These are phyloP conservation scores for Candida tunisiensis DNA, from an alignment of 1,139 yeast species.

Conservation along the genomic window DNA sequence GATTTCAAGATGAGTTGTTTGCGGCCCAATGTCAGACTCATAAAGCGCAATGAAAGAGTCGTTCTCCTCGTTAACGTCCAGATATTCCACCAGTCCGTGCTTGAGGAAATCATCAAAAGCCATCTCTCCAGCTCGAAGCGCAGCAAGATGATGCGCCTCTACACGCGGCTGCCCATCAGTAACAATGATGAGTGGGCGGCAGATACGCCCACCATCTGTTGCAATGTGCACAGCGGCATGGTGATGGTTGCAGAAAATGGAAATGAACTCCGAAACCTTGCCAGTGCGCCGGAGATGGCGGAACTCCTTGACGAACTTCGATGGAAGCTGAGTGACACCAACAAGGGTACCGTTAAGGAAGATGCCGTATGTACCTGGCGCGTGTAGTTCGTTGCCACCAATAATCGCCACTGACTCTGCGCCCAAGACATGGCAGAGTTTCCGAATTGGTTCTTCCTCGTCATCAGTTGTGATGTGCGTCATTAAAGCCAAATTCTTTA, in stretches of 20 bases:
- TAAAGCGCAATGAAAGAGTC: conserved; percentile 88
- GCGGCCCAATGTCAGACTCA: conserved; percentile 40
- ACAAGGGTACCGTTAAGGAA: conserved; percentile 86
- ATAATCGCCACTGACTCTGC: conserved; percentile 72
- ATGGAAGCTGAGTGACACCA: conserved; percentile 80
- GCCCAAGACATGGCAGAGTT: conserved; percentile 67
- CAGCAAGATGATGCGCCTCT: conserved; percentile 43
- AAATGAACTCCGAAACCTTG: conserved; percentile 74
- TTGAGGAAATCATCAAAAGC: conserved; percentile 77
- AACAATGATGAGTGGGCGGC: conserved; percentile 90
- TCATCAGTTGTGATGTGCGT: conserved; percentile 98
- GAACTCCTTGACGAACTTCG: conserved; percentile 61
- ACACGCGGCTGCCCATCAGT: conserved; percentile 57
- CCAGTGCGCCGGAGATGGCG: conserved; percentile 74
- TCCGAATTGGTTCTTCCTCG: conserved; percentile 77
- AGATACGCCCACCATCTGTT: conserved; percentile 96
- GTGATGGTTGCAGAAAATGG: conserved; percentile 78
- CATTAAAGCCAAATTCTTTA: conserved; percentile 91
- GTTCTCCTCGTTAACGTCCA: conserved; percentile 96
- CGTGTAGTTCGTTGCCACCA: conserved; percentile 73
- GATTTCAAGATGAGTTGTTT: conserved; percentile 81
- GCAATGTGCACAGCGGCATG: conserved; percentile 93
- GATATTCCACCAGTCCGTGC: conserved; percentile 80
- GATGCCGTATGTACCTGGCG: conserved; percentile 65
- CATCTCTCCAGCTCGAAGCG: conserved; percentile 52